Evolutionary conservation across 1,139 yeast species (phyloP), one percentile per base, ranked within the genome.

Genomic region (Kodamaea sp.): DNA sequence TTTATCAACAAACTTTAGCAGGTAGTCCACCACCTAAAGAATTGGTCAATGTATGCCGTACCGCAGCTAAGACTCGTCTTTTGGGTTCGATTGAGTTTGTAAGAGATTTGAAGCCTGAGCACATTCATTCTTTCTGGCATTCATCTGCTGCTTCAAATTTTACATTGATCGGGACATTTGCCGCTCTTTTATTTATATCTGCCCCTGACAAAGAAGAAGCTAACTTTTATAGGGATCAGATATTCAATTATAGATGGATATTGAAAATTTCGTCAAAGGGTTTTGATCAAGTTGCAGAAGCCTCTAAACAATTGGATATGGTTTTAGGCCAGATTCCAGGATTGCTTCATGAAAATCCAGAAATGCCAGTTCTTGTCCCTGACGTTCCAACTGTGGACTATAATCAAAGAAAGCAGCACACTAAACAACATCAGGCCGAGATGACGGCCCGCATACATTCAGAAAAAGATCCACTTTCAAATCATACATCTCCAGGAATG

Each of bases 81-180:
- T 62, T 79, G 11, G 96, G 96, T 0, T 84, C 95, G 1, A 77
- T 87, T 44, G 94, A 86, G 39, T 86, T 88, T 62, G 83, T 87
- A 8, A 65, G 83, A 41, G 83, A 79, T 43, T 70, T 89, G 53
- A 81, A 81, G 49, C 84, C 84, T 2, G 95, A 87, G 48, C 95
- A 88, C 54, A 75, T 85, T 37, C 89, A 81, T 54, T 79, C 94
- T 7, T 88, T 87, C 60, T 89, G 96, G 96, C 92, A 85, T 59
- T 78, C 89, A 2, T 80, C 89, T 4, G 76, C 95, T 0, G 73
- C 90, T 0, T 75, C 86, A 8, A 86, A 84, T 54, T 79, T 89
- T 47, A 81, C 95, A 3, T 63, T 86, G 34, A 85, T 88, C 39
- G 96, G 96, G 2, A 79, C 92, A 0, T 89, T 89, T 70, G 95